A percentile compares a stretch with the other conserved stretches of the same genome.
These are phyloP conservation scores for Sinapis alba DNA, from an alignment of 441 rosid genomes.

Conservation along the genomic window DNA sequence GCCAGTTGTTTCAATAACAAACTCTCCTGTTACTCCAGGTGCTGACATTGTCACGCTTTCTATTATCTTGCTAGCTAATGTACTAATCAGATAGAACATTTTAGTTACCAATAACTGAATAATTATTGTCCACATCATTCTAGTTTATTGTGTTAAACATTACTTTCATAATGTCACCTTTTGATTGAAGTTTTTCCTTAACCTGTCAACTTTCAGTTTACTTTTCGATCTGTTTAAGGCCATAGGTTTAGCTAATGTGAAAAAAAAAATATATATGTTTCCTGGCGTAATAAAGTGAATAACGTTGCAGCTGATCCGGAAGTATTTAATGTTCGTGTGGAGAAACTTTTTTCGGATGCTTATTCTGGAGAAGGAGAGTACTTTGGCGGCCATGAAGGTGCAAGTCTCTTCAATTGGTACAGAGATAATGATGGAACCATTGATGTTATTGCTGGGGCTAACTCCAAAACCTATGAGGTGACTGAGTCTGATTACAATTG, in stretches of 20 bases:
- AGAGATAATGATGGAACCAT: constrained; percentile 81
- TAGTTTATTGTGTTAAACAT: constrained; percentile 18
- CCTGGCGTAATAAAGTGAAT: constrained; percentile 20
- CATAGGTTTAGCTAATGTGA: constrained; percentile 9
- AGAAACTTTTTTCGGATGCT: constrained; percentile 60
- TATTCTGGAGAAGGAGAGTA: constrained; percentile 94
- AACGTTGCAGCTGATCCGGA: constrained; percentile 72
- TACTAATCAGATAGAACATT: constrained; percentile 2
- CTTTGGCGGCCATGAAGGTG: constrained; percentile 94
- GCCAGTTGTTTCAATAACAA: constrained; percentile 74
- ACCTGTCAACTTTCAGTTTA: background rate
- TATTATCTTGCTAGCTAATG: background rate
- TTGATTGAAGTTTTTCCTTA: constrained; percentile 14
- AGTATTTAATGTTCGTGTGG: constrained; percentile 69
- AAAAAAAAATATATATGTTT: background rate
- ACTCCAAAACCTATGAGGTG: constrained; percentile 76
- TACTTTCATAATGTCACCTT: constrained; percentile 19
- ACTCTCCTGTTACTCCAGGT: constrained; percentile 89
- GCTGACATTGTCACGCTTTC: constrained; percentile 17
- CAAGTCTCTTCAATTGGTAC: constrained; percentile 92
- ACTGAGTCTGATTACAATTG: constrained; percentile 82
- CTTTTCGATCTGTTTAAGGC: constrained; percentile 4
- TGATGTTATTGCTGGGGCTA: constrained; percentile 68
- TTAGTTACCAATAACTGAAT: background rate
- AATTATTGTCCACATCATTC: background rate